phyloP scores from a whole-genome alignment of 805 yeast species.

The Wickerhamiella qilinensis region DNA sequence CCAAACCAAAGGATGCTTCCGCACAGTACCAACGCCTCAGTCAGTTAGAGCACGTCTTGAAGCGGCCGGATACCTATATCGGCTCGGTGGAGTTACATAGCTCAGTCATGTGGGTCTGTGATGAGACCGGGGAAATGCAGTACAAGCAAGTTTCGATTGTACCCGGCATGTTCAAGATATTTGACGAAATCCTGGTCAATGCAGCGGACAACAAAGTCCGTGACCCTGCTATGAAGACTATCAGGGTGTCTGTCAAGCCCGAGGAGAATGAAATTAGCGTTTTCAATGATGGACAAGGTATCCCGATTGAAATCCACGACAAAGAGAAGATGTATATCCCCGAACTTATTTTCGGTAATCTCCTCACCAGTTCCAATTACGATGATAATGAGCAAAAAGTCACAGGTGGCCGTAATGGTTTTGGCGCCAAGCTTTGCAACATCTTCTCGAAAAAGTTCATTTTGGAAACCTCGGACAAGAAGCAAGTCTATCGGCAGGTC shows the following conservation, averaged over 20 bases:
- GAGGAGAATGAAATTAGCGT: conserved; percentile 64
- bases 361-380: conserved; percentile 87
- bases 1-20: conserved; percentile 27
- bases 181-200: conserved; percentile 91
- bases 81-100: conserved; percentile 82
- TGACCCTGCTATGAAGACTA: conserved; percentile 75
- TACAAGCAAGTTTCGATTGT: conserved; percentile 51
- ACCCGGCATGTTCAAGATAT: conserved; percentile 91
- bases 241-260: conserved; percentile 67
- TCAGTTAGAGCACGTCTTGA: conserved; percentile 88
- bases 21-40: conserved; percentile 86
- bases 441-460: conserved; percentile 80
- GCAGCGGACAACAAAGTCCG: conserved; percentile 98
- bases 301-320: conserved; percentile 81
- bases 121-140: conserved; percentile 47
- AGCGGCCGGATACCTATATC: conserved; percentile 94
- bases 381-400: conserved; percentile 92
- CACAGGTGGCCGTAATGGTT: conserved; percentile 97
- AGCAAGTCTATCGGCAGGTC: conserved; percentile 53
- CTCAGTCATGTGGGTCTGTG: conserved; percentile 73
- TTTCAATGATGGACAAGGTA: conserved; percentile 87
- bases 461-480: conserved; percentile 79
- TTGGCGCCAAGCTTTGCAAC: conserved; percentile 93
- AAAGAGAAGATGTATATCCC: conserved; percentile 91
- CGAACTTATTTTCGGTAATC: conserved; percentile 87